These are phyloP conservation scores for Mycena sp. DNA, from an alignment of 1,284 basidiomycete species.

Conservation along the genomic window DNA sequence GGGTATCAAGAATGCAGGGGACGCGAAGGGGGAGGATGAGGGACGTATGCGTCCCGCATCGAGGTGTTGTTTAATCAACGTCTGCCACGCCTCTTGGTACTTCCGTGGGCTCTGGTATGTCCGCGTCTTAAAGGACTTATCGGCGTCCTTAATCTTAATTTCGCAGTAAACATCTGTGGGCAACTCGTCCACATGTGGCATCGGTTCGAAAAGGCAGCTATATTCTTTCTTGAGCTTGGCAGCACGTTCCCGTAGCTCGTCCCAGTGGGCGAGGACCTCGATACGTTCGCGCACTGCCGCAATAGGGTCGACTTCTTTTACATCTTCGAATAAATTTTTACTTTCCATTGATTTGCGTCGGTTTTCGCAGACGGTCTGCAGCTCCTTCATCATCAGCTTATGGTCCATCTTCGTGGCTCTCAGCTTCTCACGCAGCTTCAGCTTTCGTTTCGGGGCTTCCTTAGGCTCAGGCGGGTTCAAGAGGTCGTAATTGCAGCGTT, in stretches of 20 bases:
- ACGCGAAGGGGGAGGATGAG: conserved; percentile 8
- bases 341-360: neutral
- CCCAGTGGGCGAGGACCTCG: too few species aligned
- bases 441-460: neutral
- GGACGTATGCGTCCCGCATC: conserved; percentile 15
- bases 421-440: neutral
- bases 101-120: conserved; percentile 37
- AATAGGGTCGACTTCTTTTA: neutral
- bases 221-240: too few species aligned
- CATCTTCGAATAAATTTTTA: neutral
- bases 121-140: neutral
- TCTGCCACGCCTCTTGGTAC: conserved; percentile 26
- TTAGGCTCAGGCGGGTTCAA: neutral
- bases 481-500: neutral
- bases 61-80: neutral
- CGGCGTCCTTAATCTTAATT: conserved; percentile 12
- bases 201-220: neutral
- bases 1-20: conserved; percentile 27
- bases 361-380: neutral
- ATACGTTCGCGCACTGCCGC: too few species aligned
- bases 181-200: neutral
- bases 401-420: neutral
- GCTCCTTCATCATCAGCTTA: neutral
- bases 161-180: neutral
- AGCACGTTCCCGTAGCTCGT: too few species aligned